Base-by-base conservation (phyloP, 2,329 filamentous ascomycete species). In the Apiospora phragmitis region DNA sequence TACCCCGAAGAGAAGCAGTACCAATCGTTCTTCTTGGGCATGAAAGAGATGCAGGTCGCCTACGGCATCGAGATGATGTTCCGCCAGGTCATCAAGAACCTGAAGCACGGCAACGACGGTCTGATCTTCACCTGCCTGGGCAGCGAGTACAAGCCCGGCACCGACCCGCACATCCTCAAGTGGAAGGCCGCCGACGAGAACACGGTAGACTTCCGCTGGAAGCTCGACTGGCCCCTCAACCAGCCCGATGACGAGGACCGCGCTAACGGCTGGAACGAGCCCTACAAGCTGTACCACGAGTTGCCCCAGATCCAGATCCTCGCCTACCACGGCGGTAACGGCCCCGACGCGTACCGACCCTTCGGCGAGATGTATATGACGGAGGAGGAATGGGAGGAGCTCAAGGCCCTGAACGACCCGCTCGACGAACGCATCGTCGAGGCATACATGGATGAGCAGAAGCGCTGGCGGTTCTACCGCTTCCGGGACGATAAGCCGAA, bases 161-260 rank as follows among this genome's bases (percentile, higher is more conserved):
- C 96, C 16, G 96, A 99, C 81, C 89, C 90, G 67, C 92, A 97
- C 80, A 99, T 98, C 73, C 85, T 99, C 49, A 99, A 99, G 81
- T 99, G 96, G 96, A 99, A 99, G 83, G 94, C 95, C 0, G 94
- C 94, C 4, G 87, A 93, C 74, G 96, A 99, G 81, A 99, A 99
- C 83, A 97, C 94, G 0, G 90, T 99, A 75, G 96, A 99, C 80
- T 98, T 97, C 80, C 89, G 92, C 55, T 87, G 98, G 76, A 89
- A 89, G 68, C 87, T 99, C 59, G 86, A 88, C 16, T 98, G 98
- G 77, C 92, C 93, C 0, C 78, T 85, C 0, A 85, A 92, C n/a
- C 88, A 93, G 71, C 92, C 92, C 0, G 89, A 92, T 76, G 87
- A 89, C 18, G 82, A 85, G 21, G 92, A 96, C 75, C 88, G 89